phyloP scores from a whole-genome alignment of 257 asterid genomes.

The Forsythia suspensa region DNA sequence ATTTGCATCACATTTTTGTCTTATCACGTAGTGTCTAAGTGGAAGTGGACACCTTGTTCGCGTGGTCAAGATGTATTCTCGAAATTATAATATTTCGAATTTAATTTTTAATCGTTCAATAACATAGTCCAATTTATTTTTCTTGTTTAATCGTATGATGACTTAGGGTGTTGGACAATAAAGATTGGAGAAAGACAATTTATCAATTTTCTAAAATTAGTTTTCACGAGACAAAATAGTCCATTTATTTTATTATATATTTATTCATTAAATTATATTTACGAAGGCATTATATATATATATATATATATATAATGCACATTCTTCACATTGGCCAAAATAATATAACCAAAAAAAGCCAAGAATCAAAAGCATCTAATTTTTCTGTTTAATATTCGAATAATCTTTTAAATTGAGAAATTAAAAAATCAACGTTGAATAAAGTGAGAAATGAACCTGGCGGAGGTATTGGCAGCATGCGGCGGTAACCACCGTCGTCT shows the following conservation, averaged over 20 bases:
- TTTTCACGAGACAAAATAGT: too few species aligned
- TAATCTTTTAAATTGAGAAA: background rate
- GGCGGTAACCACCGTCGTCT: slow-evolving; percentile 17
- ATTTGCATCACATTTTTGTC: too few species aligned
- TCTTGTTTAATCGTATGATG: too few species aligned
- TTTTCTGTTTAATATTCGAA: background rate
- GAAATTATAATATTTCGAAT: too few species aligned
- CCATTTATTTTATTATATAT: background rate
- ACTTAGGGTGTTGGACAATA: too few species aligned
- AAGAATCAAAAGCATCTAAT: background rate
- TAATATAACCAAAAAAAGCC: background rate
- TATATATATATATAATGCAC: background rate
- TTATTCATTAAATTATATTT: background rate
- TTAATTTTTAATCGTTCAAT: too few species aligned
- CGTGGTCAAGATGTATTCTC: too few species aligned
- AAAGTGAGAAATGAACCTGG: background rate
- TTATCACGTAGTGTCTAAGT: too few species aligned
- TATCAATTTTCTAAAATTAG: too few species aligned
- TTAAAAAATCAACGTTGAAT: background rate
- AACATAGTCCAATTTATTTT: too few species aligned
- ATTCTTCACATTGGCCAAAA: background rate
- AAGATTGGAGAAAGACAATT: too few species aligned
- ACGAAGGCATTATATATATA: background rate
- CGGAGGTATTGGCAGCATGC: background rate
- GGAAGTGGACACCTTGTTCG: too few species aligned